Evolutionary conservation across 805 yeast genomes (phyloP), one percentile per base, ranked within the genome.

Genomic region (Candida pini): DNA sequence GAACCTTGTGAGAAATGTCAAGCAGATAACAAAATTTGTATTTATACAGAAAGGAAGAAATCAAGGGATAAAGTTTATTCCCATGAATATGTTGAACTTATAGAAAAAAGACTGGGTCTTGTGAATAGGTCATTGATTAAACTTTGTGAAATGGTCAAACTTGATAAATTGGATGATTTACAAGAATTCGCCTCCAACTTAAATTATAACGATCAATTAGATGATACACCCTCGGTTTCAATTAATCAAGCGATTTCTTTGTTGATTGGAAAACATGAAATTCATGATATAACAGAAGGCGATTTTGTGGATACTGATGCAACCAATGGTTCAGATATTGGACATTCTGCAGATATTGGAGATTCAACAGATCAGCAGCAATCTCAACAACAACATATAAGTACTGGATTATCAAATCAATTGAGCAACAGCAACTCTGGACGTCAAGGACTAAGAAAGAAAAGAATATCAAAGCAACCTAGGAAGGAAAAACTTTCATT

Each of bases 1-100:
- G 72, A 72, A 42, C 82, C 83, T 1, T 76, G 83, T 45, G 66
- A 68, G 24, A 64, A 73, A 35, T 76, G 83, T 48, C 51, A 63
- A 7, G 57, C 63, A 7, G 80, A 75, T 43, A 76, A 76, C 54
- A 74, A 73, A 49, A 64, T 76, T 21, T 76, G 83, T 51, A 69
- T 74, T 2, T 76, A 73, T 48, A 69, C 77, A 2, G 79, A 76
- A 41, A 65, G 76, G 48, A 70, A 67, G 50, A 70, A 68, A 43
- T 60, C 62, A 31, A 70, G 64, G 37, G 82, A 78, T 30, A 76
- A 76, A 50, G 59, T 62, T 18, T 76, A 75, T 41, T 78, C 83
- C 2, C 54, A 58, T 27, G 81, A 80, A 5, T 78, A 79, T 43
- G 80, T 78, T 9, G 85, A 78, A 45, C 55, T 79, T 35, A 57